Base-by-base conservation (phyloP, 2,329 filamentous ascomycete species). In the Didymellaceae sp. region DNA sequence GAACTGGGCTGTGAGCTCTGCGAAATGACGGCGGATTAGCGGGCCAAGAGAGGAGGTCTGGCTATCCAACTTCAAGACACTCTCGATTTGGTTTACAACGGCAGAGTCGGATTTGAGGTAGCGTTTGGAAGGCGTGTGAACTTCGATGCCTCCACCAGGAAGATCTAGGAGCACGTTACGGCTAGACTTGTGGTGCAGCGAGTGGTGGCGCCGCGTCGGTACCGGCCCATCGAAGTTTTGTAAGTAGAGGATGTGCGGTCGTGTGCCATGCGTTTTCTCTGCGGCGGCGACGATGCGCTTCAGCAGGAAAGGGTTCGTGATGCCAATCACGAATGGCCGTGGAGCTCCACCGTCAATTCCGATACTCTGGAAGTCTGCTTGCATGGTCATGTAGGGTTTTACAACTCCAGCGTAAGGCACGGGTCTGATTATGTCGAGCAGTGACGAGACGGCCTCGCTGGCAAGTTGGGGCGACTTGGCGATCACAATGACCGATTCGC, bases 371-470 rank as follows among this genome's bases (percentile, higher is more conserved):
- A 75, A 75, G 21, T 75, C 73, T 9, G 73, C 71, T 57, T 76
- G 74, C 74, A 76, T 76, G 26, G 73, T 75, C 62, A 75, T 66
- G 54, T 76, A 76, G 9, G 74, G 73, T 45, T 71, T 71, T 22
- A 71, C 59, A 2, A 71, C 64, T 10, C 74, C 74, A 28, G 73
- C 73, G 40, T 73, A 76, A 2, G 74, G 74, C 9, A 76, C 63
- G 9, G 74, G 74, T 18, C 67, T 67, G 37, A 75, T 66, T 11
- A 76, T 62, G 43, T 76, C 74, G 10, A 74, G 55, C 21, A 75
- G 58, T 13, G 69, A 72, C 26, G 73, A 74, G 8, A 76, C 66
- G 22, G 71, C 66, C 52, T 76, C 73, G 48, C 70, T 74, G 34
- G 72, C 73, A 3, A 74, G 49, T 41, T 75, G 74, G 3, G 74